Conservation (phyloP, 1,139 yeast species). For the Geotrichum aggregatum region DNA sequence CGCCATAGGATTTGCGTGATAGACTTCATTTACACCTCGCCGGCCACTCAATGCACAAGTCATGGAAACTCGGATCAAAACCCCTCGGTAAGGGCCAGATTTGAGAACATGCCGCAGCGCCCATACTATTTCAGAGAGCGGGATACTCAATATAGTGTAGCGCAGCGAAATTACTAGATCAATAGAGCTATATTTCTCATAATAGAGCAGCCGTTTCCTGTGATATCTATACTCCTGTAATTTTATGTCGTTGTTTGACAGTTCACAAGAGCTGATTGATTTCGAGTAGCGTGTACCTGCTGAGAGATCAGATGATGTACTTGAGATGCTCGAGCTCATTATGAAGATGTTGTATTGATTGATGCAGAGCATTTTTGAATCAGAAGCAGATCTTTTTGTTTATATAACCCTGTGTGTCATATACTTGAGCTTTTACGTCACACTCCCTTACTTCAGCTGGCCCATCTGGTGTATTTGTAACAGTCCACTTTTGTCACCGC, state of each 20-base stretch:
- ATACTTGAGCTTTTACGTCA: no score
- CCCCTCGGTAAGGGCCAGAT: not conserved
- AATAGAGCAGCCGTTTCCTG: not conserved
- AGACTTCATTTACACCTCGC: not conserved
- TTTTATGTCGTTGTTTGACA: not conserved
- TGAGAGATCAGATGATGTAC: no score
- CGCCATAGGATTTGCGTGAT: not conserved
- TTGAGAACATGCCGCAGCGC: not conserved
- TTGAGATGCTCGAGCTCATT: no score
- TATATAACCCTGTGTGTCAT: no score
- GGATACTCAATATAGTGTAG: not conserved
- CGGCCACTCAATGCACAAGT: not conserved
- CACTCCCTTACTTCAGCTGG: no score
- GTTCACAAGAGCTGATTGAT: not conserved
- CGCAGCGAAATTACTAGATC: not conserved
- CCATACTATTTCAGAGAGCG: not conserved
- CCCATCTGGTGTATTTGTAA: no score
- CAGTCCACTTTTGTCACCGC: no score
- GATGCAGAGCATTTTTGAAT: no score
- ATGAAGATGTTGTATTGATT: no score
- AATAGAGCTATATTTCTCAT: not conserved
- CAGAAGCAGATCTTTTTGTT: no score
- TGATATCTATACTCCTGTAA: not conserved
- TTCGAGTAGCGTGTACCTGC: no score
- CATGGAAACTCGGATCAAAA: not conserved